These are phyloP conservation scores for Toxicodendron radicans DNA, from an alignment of 345 rosid species.

Conservation along the genomic window DNA sequence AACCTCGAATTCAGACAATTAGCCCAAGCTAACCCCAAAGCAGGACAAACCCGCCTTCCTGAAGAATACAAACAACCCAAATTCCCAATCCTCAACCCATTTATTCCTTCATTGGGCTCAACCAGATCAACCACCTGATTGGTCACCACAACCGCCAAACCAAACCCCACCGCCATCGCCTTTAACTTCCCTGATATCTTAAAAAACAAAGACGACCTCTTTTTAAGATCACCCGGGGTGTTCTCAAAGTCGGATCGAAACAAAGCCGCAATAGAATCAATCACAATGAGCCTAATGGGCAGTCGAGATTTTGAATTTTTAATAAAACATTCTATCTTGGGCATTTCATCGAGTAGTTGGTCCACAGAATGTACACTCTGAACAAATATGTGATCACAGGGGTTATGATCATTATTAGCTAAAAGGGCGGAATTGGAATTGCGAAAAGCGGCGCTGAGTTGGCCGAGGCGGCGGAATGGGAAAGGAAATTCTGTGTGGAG, in stretches of 20 bases:
- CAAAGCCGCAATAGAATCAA: constrained; percentile 86
- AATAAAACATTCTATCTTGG: constrained; percentile 51
- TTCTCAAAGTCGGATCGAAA: constrained; percentile 86
- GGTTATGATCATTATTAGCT: constrained; percentile 34
- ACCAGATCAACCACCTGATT: constrained; percentile 87
- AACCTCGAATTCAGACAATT: constrained; percentile 83
- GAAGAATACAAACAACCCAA: constrained; percentile 57
- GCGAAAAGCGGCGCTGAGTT: constrained; percentile 47
- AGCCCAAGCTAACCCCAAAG: constrained; percentile 81
- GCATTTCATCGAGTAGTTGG: constrained; percentile 74
- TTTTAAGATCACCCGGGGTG: constrained; percentile 60
- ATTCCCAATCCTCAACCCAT: constrained; percentile 69
- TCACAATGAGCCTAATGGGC: constrained; percentile 71
- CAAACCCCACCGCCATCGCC: constrained; percentile 59
- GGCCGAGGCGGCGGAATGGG: constrained; percentile 74
- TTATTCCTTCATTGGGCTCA: constrained; percentile 54
- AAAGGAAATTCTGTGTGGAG: constrained; percentile 80
- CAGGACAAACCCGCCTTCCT: constrained; percentile 72
- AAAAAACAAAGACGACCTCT: constrained; percentile 72
- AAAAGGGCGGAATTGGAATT: constrained; percentile 32
- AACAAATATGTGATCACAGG: constrained; percentile 55
- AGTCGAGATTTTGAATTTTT: constrained; percentile 35
- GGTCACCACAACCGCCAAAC: constrained; percentile 70
- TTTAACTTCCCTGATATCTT: constrained; percentile 70
- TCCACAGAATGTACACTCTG: constrained; percentile 61